Base-by-base conservation (phyloP, 495 filamentous ascomycete species). In the Xylaria nigripes region DNA sequence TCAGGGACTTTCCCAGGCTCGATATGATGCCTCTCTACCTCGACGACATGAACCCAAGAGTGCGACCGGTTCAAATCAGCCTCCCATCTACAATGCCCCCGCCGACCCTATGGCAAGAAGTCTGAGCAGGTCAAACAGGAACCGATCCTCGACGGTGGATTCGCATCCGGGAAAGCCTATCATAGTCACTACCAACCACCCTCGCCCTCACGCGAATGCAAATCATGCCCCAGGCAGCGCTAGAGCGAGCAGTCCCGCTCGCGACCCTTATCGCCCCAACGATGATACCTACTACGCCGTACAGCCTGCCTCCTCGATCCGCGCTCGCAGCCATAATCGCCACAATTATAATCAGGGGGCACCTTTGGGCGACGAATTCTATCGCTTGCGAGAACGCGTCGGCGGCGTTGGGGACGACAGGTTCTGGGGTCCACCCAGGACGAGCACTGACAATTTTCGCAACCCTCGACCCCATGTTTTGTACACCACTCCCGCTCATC, bases 291-390 rank as follows among this genome's bases (percentile, higher is more conserved):
- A 76, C 64, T 76, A 76, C 55, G 56, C 75, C 23, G 40, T 50
- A 3, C 66, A 72, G 62, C 78, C 78, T 0, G 77, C 76, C 18
- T 72, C 72, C 15, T 79, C 78, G 34, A 71, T 73, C 15, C 72
- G 67, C 22, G 57, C 66, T 30, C 67, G 73, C 22, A 60, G 62
- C 32, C 55, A 59, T 16, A 56, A 65, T 36, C 63, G 66, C 27
- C 59, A 62, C 42, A 57, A 57, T 15, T 62, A 68, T 21, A 25
- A 57, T 43, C 68, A 69, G 12, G 70, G 68, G 56, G 66, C 68
- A 38, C 57, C 64, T 6, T 51, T 75, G 29, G 71, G 70, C 27
- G 75, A 76, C 18, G 75, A 78, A 50, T 71, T 68, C 36, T 62
- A 58, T 10, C 70, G 75, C 16, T 60, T 75, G 34, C 67, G 67